A percentile compares a stretch with the other conserved stretches of the same genome.
These are phyloP conservation scores for Ogataea hybrid DNA, from an alignment of 1,139 yeast species.

Conservation along the genomic window DNA sequence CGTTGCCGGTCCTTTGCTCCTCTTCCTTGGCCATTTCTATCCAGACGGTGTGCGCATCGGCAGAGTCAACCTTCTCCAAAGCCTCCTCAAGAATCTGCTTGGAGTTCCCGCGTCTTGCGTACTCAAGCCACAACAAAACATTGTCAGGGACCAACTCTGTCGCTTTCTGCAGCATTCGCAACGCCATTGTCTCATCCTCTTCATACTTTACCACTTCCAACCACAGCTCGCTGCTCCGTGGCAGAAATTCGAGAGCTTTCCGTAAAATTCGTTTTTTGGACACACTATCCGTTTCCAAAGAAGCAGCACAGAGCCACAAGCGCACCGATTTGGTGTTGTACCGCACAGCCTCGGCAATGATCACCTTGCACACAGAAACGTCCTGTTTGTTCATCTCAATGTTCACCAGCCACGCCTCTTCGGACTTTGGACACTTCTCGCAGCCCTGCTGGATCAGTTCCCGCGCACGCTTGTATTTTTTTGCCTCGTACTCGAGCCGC, in stretches of 20 bases:
- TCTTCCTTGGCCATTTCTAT: constrained; percentile 69
- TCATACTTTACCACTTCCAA: constrained; percentile 49
- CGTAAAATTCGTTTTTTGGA: constrained; percentile 58
- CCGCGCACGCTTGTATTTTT: constrained; percentile 56
- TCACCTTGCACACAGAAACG: constrained; percentile 44
- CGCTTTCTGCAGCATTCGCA: constrained; percentile 62
- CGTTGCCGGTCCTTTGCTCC: constrained; percentile 48
- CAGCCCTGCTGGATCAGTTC: constrained; percentile 71
- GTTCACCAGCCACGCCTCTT: constrained; percentile 81
- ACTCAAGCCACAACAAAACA: constrained; percentile 59
- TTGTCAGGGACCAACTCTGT: constrained; percentile 65
- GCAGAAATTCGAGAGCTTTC: constrained; percentile 56
- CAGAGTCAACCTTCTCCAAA: constrained; percentile 44
- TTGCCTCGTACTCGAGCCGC: constrained; percentile 67
- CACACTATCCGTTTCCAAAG: constrained; percentile 55
- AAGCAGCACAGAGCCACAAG: constrained; percentile 72
- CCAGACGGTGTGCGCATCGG: constrained; percentile 60
- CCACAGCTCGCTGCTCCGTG: constrained; percentile 53
- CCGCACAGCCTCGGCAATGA: constrained; percentile 66
- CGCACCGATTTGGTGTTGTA: constrained; percentile 53
- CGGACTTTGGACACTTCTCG: constrained; percentile 59
- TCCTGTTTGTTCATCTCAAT: constrained; percentile 60
- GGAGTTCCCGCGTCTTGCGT: constrained; percentile 40
- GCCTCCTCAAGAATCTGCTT: constrained; percentile 58
- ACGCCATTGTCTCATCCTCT: constrained; percentile 44